phyloP scores from a whole-genome alignment of 2,329 filamentous ascomycete species.

The Madurella mycetomatis region DNA sequence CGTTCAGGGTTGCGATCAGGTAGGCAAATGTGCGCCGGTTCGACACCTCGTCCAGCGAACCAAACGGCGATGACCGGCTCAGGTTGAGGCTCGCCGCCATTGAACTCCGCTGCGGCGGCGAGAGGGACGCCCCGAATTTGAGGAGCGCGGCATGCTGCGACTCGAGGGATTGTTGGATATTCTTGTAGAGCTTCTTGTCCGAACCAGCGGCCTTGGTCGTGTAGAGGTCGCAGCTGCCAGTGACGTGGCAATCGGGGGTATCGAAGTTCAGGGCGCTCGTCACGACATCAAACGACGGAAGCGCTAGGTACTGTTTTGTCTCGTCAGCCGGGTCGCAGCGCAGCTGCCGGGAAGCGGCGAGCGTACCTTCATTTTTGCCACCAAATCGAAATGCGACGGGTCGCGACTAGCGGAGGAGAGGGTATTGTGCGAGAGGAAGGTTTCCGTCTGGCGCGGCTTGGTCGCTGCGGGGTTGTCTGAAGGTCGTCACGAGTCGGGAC shows the following conservation, averaged over 20 bases:
- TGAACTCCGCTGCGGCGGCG: constrained; percentile 71
- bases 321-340: background rate
- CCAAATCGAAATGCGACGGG: background rate
- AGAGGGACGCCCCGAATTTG: constrained; percentile 79
- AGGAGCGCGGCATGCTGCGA: constrained; percentile 86
- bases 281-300: constrained; percentile 86
- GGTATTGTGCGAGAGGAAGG: background rate
- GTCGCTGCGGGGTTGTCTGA: background rate
- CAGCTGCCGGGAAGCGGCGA: background rate
- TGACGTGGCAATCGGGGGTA: constrained; percentile 85
- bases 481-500: background rate
- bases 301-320: constrained; percentile 71
- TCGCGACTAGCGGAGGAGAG: background rate
- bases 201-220: constrained; percentile 93
- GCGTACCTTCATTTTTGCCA: constrained; percentile 21
- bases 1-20: constrained; percentile 92
- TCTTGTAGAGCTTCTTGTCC: constrained; percentile 96
- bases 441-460: background rate
- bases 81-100: constrained; percentile 68
- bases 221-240: constrained; percentile 92
- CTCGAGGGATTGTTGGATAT: constrained; percentile 86
- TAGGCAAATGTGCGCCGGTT: constrained; percentile 93
- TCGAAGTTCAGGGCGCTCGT: constrained; percentile 93
- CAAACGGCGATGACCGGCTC: constrained; percentile 85
- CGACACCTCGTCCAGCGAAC: constrained; percentile 79